Evolutionary conservation across 257 asterid genomes (phyloP).

Genomic region (Eucommia ulmoides): DNA sequence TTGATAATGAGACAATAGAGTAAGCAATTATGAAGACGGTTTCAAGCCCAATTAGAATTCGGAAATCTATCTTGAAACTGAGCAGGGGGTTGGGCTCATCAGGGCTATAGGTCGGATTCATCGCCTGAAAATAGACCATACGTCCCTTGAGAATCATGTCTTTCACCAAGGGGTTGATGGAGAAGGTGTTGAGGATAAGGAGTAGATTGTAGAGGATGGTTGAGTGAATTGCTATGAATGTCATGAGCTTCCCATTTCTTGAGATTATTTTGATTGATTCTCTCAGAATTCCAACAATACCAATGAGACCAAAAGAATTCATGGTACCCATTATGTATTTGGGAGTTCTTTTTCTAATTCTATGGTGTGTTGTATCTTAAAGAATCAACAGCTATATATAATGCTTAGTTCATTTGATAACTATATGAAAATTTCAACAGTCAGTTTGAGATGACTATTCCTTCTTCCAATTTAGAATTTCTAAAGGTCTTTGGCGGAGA

Average conservation of each 20-base stretch:
- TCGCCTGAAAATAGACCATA: too few relatives aligned
- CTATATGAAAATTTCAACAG: too few relatives aligned
- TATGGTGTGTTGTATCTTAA: too few relatives aligned
- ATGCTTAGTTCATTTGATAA: too few relatives aligned
- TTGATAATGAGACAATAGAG: neutral
- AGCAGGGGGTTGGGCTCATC: neutral
- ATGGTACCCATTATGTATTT: too few relatives aligned
- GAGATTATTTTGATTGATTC: neutral
- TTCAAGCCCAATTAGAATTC: neutral
- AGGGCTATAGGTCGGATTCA: neutral
- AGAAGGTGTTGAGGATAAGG: neutral
- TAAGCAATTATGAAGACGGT: neutral
- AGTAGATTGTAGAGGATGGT: neutral
- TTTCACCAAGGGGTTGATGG: neutral
- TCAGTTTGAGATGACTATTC: too few relatives aligned
- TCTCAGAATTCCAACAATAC: neutral
- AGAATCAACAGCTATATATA: too few relatives aligned
- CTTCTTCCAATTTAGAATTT: too few relatives aligned
- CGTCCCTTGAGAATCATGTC: neutral
- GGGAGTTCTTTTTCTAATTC: too few relatives aligned
- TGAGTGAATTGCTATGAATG: neutral
- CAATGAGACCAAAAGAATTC: too few relatives aligned
- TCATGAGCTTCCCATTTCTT: neutral
- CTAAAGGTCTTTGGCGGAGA: too few relatives aligned
- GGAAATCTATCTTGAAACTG: neutral